Percentiles rank a stretch among this genome's conserved stretches.
These are phyloP conservation scores for Cercospora zeina DNA, from an alignment of 2,329 filamentous ascomycete genomes.

Conservation along the genomic window DNA sequence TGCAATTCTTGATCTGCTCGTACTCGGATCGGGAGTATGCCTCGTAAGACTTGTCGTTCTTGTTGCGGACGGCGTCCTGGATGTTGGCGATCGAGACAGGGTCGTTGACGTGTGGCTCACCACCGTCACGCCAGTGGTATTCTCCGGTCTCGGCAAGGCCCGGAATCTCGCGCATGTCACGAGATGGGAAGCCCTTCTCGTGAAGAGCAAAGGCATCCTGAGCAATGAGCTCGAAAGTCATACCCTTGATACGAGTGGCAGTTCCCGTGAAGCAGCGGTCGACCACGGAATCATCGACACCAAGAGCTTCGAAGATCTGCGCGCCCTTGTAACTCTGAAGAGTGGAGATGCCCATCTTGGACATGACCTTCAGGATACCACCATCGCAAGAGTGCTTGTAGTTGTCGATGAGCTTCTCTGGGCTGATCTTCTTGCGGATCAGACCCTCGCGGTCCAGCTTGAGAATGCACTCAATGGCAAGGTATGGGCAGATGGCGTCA, in stretches of 20 bases:
- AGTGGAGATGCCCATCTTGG: conserved; percentile 98
- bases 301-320: conserved; percentile 95
- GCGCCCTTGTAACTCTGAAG: conserved; percentile 96
- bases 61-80: conserved; percentile 91
- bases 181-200: conserved; percentile 85
- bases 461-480: conserved; percentile 92
- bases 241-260: conserved; percentile 88
- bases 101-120: conserved; percentile 93
- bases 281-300: conserved; percentile 86
- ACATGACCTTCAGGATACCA: conserved; percentile 98
- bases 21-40: conserved; percentile 92
- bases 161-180: conserved; percentile 71
- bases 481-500: conserved; percentile 91
- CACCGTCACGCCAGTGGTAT: conserved; percentile 97
- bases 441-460: conserved; percentile 94
- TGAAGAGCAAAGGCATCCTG: conserved; percentile 94
- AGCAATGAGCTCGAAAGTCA: conserved; percentile 90
- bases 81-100: conserved; percentile 94
- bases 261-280: conserved; percentile 95
- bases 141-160: conserved; percentile 90
- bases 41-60: conserved; percentile 98
- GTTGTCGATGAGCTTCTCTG: conserved; percentile 84
- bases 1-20: conserved; percentile 95
- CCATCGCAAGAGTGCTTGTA: conserved; percentile 97
- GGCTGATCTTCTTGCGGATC: conserved; percentile 82